Base-by-base conservation (phyloP, 139 green algal genomes). In the Coelastrella sp. region DNA sequence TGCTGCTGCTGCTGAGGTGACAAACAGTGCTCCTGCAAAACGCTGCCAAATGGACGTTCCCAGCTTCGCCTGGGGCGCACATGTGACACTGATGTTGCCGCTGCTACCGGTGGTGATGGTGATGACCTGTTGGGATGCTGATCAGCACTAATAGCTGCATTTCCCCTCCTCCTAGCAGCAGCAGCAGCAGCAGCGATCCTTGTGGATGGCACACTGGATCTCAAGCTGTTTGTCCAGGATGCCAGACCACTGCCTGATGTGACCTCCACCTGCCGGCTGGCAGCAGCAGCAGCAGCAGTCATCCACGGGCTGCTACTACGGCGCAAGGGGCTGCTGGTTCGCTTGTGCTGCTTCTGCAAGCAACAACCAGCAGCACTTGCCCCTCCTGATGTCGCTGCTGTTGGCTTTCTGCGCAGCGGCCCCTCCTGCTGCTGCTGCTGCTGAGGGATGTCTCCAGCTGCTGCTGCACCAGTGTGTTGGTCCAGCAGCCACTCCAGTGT, bases 201-300 rank as follows among this genome's bases (percentile, higher is more conserved):
- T 27, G 19, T 70, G 63, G 63, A 70, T 70, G 63, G 68, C 15
- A 3, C 78, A 68, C 56, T 35, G 7, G 49, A 49, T 35, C 78
- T 49, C 19, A 84, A 49, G 56, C 78, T 66, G 4, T 66, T 84
- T n/a, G 78, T 84, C 78, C 78, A 66, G 6, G 59, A 24, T n/a
- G 56, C 78, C 1, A 66, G 7, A 8, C 49, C 59, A 73, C 19
- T 24, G 7, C 20, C 80, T 11, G 80, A 14, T 73, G 80, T 68
- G 7, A 73, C 20, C 60, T 85, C 58, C 10, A 9, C 58, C 10
- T 73, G 8, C 24, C 19, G 22, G 15, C 49, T 75, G 22, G 20
- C 78, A 84, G 49, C 80, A 85, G 80, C 58, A 84, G 78, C 78
- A 25, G 72, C 20, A 17, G 72, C 17, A 25, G 15, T 27, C 22